These are phyloP conservation scores for Halenospora varia DNA, from an alignment of 495 filamentous ascomycete genomes.

Conservation along the genomic window DNA sequence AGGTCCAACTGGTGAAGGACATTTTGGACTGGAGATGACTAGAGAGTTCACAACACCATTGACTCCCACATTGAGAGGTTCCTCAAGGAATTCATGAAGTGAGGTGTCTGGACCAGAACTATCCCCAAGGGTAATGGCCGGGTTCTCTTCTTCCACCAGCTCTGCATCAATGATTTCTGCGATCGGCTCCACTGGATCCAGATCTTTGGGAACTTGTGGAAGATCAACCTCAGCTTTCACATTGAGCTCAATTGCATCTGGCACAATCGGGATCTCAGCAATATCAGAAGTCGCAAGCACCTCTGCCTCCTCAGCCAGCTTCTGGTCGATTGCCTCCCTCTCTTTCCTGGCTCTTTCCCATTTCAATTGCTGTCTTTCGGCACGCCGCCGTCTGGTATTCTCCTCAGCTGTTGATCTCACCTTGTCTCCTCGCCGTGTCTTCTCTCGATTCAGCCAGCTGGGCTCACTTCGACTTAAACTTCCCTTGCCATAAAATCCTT, in stretches of 20 bases:
- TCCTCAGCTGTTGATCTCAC: conserved; percentile 68
- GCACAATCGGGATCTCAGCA: not conserved
- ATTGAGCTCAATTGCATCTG: too few species aligned
- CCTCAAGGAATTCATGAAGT: not conserved
- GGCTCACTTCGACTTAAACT: conserved; percentile 90
- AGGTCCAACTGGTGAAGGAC: conserved; percentile 28
- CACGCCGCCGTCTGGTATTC: conserved; percentile 67
- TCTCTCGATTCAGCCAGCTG: conserved; percentile 83
- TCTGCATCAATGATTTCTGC: too few species aligned
- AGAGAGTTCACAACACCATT: not conserved
- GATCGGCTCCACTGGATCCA: too few species aligned
- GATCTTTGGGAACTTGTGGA: too few species aligned
- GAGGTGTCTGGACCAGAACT: too few species aligned
- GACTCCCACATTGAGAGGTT: not conserved
- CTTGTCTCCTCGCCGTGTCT: conserved; percentile 59
- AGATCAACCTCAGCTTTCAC: too few species aligned
- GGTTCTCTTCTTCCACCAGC: too few species aligned
- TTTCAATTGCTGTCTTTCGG: conserved; percentile 80
- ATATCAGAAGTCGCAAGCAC: conserved; percentile 6
- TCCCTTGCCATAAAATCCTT: conserved; percentile 95
- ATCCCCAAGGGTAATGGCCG: too few species aligned
- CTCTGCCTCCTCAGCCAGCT: conserved; percentile 57
- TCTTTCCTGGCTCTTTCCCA: conserved; percentile 84
- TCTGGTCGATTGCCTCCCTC: conserved; percentile 71
- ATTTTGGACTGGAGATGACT: not conserved